These are phyloP conservation scores for Globisporangium alternatum DNA, from an alignment of 352 stramenopile species.

Conservation along the genomic window DNA sequence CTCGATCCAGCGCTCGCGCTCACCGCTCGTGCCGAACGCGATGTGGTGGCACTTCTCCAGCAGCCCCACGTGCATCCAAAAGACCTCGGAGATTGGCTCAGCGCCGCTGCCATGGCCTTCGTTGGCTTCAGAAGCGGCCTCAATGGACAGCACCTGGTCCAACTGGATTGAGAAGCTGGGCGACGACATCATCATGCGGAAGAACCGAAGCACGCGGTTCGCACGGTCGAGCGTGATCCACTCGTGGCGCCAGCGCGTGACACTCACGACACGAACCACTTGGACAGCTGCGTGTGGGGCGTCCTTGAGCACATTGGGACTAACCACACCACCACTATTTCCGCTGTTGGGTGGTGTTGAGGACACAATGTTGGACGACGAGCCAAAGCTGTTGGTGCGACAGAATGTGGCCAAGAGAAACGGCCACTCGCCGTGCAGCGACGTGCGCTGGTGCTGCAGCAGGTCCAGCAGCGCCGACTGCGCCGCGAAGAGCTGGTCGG, in stretches of 20 bases:
- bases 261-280: conserved; percentile 36
- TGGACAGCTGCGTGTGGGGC: conserved; percentile 27
- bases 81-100: conserved; percentile 18
- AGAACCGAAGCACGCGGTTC: conserved; percentile 38
- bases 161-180: conserved; percentile 31
- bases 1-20: conserved; percentile 34
- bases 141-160: conserved; percentile 28
- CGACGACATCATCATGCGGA: conserved; percentile 37
- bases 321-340: neutral
- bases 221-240: conserved; percentile 47
- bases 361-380: conserved; percentile 13
- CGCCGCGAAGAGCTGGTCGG: conserved; percentile 20
- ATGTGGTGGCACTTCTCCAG: conserved; percentile 48
- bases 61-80: conserved; percentile 44
- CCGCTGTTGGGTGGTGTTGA: neutral
- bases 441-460: conserved; percentile 22
- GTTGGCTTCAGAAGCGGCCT: neutral
- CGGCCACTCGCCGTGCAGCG: conserved; percentile 25
- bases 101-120: neutral
- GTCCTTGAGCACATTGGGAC: conserved; percentile 12
- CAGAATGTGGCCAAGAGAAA: conserved; percentile 23
- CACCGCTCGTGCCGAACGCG: conserved; percentile 32
- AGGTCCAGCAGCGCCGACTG: conserved; percentile 28
- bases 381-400: conserved; percentile 12
- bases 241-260: conserved; percentile 46